Evolutionary conservation across 78 protist species (phyloP).

Genomic region (Dictyostelium brefeldianum): DNA sequence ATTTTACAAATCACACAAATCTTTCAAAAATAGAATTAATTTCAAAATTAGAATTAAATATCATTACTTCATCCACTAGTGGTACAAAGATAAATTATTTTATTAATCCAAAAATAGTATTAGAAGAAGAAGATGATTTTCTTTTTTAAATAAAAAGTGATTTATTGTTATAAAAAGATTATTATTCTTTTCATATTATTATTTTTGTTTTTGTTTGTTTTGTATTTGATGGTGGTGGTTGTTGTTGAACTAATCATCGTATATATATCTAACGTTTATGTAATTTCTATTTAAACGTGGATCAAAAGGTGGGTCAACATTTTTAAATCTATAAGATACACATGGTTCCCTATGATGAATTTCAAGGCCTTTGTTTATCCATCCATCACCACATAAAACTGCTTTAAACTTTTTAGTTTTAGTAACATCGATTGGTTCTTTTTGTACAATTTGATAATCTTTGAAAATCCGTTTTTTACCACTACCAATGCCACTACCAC

Average conservation of each 20-base stretch:
- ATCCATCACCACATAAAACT: constrained; percentile 64
- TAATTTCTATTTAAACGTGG: constrained; percentile 49
- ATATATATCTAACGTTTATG: constrained; percentile 52
- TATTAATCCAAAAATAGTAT: too few relatives aligned
- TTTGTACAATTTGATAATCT: constrained; percentile 43
- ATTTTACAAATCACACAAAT: too few relatives aligned
- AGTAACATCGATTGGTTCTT: constrained; percentile 50
- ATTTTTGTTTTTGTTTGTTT: background rate
- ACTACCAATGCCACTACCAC: background rate
- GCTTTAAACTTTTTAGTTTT: constrained; percentile 49
- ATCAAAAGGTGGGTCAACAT: constrained; percentile 17
- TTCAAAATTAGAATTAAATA: too few relatives aligned
- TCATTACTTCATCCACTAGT: too few relatives aligned
- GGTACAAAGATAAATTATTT: too few relatives aligned
- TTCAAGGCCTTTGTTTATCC: background rate
- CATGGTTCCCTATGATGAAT: background rate
- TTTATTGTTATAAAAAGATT: too few relatives aligned
- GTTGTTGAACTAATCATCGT: background rate
- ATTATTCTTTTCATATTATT: background rate
- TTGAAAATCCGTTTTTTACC: background rate
- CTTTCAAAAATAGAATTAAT: too few relatives aligned
- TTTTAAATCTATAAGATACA: background rate
- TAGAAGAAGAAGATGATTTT: too few relatives aligned
- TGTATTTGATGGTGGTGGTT: background rate
- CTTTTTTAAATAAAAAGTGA: too few relatives aligned